A percentile compares a stretch with the other conserved stretches of the same genome.
Conservation (phyloP, 148 eudicot species). For the Silene uniflora region DNA sequence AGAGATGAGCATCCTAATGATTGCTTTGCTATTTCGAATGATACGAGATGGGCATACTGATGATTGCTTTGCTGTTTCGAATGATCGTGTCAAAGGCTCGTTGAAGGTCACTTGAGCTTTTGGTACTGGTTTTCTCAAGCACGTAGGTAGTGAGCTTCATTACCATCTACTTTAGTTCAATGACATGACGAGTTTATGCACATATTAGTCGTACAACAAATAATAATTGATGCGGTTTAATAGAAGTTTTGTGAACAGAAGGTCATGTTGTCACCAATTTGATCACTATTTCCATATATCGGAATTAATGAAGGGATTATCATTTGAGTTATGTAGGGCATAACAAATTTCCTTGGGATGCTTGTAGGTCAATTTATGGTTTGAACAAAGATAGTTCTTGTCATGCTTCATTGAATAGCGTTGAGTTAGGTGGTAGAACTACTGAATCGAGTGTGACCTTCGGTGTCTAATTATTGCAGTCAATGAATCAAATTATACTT, state of each 20-base stretch:
- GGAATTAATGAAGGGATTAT: neutral
- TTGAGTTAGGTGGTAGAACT: constrained; percentile 28
- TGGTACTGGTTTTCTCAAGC: constrained; percentile 95
- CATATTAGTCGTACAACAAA: neutral
- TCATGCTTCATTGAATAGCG: constrained; percentile 18
- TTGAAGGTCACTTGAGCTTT: no score
- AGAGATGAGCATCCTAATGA: constrained; percentile 84
- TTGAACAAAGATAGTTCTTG: constrained; percentile 10
- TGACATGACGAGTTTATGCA: neutral
- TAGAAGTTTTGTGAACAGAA: neutral
- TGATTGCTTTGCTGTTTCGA: no score
- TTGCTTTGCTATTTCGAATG: constrained; percentile 60
- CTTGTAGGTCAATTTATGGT: no score
- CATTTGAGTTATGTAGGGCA: neutral
- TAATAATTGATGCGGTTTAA: neutral
- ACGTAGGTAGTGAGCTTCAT: constrained; percentile 46
- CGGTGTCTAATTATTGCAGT: constrained; percentile 28
- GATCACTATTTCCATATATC: no score
- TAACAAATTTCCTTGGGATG: neutral
- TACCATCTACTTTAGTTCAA: neutral
- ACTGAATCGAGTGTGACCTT: constrained; percentile 29
- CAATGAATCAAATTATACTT: constrained; percentile 19
- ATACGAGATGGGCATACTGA: constrained; percentile 92
- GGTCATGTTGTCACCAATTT: no score
- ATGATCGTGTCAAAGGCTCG: no score